These are phyloP conservation scores for Fusarium gaditjirri DNA, from an alignment of 2,329 filamentous ascomycete species.

Conservation along the genomic window DNA sequence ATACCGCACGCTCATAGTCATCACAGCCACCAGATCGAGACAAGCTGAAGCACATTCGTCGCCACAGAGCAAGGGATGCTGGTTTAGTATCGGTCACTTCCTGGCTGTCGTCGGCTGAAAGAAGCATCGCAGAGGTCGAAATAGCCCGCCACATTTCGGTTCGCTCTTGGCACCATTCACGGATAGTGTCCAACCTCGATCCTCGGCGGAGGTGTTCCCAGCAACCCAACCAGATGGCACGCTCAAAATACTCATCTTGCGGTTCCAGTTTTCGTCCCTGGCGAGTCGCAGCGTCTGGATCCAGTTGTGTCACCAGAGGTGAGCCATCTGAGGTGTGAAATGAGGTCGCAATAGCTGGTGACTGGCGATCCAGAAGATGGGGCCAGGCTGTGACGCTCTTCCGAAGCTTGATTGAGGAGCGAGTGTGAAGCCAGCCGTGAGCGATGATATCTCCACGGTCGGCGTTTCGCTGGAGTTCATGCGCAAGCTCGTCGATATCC, in stretches of 20 bases:
- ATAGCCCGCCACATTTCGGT: slow-evolving; percentile 91
- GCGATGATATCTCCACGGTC: slow-evolving; percentile 85
- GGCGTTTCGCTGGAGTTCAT: slow-evolving; percentile 78
- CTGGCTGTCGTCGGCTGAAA: slow-evolving; percentile 61
- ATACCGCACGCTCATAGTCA: slow-evolving; percentile 88
- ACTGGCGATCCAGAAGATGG: slow-evolving; percentile 71
- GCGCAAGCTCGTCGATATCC: slow-evolving; percentile 79
- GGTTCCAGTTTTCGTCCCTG: slow-evolving; percentile 81
- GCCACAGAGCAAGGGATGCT: slow-evolving; percentile 72
- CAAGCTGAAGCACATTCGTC: slow-evolving; percentile 78
- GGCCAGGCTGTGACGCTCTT: slow-evolving; percentile 80
- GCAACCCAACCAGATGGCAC: slow-evolving; percentile 91
- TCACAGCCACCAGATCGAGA: slow-evolving; percentile 76
- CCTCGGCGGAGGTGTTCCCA: slow-evolving; percentile 92
- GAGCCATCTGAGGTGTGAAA: slow-evolving; percentile 69
- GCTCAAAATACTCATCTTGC: slow-evolving; percentile 88
- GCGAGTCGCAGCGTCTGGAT: slow-evolving; percentile 88
- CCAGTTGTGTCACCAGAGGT: slow-evolving; percentile 83
- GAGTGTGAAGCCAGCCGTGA: slow-evolving; percentile 92
- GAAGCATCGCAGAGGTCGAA: slow-evolving; percentile 78
- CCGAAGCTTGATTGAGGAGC: slow-evolving; percentile 86
- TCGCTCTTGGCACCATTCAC: slow-evolving; percentile 85
- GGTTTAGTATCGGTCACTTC: slow-evolving; percentile 50
- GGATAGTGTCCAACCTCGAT: slow-evolving; percentile 76
- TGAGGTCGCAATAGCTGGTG: slow-evolving; percentile 64